Percentiles rank a stretch among this genome's conserved stretches.
Conservation (phyloP, 306 rosid species). For the Quercus parvula region DNA sequence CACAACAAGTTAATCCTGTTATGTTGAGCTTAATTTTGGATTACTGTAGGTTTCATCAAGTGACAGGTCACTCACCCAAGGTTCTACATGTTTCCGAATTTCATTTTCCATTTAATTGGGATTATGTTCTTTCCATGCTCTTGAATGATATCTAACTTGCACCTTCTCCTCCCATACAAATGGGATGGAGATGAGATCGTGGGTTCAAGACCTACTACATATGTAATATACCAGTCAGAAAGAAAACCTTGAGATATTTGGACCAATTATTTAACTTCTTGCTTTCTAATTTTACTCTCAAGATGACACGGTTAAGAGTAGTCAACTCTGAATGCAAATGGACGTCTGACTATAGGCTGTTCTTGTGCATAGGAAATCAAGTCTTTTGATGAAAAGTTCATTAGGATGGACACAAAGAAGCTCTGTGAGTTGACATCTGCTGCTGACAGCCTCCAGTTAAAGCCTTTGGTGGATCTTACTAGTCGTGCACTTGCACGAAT, state of each 20-base stretch:
- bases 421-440: conserved; percentile 91
- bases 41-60: conserved; percentile 91
- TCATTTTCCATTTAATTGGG: conserved; percentile 8
- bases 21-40: conserved; percentile 81
- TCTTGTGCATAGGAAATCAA: conserved; percentile 69
- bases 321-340: conserved; percentile 7
- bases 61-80: conserved; percentile 92
- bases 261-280: not conserved
- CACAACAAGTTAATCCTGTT: conserved; percentile 76
- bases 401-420: conserved; percentile 83
- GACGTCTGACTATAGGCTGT: conserved; percentile 21
- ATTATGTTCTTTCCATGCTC: not conserved
- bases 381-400: conserved; percentile 73
- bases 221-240: not conserved
- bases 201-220: not conserved
- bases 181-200: not conserved
- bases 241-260: not conserved
- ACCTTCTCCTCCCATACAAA: not conserved
- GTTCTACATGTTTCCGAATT: conserved; percentile 37
- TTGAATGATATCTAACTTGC: not conserved
- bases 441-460: conserved; percentile 88
- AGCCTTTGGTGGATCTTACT: conserved; percentile 94
- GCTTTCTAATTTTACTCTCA: not conserved
- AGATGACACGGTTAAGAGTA: not conserved
- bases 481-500: conserved; percentile 94